These are phyloP conservation scores for Yueomyces sp. DNA, from an alignment of 1,139 yeast species.

Conservation along the genomic window DNA sequence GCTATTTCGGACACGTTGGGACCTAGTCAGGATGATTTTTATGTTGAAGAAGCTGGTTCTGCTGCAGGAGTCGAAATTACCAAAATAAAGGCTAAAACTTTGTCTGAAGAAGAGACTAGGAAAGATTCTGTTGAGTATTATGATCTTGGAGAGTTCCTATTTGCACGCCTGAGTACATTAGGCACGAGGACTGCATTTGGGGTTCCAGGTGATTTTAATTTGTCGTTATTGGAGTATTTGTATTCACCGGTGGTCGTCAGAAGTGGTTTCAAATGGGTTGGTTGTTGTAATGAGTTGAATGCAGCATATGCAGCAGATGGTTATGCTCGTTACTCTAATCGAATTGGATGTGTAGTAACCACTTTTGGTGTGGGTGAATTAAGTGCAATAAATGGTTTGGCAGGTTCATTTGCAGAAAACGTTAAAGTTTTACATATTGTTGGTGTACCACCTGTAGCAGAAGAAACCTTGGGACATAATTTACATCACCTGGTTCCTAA, in stretches of 20 bases:
- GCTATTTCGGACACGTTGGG: too few relatives aligned
- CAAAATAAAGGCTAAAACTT: background rate
- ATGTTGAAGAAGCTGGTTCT: too few relatives aligned
- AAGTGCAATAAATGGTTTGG: constrained; percentile 53
- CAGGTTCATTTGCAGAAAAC: constrained; percentile 57
- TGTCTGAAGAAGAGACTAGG: background rate
- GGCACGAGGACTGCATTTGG: constrained; percentile 28
- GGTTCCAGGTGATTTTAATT: constrained; percentile 50
- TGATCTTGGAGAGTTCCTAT: background rate
- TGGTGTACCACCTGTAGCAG: constrained; percentile 43
- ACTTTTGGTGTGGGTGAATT: constrained; percentile 69
- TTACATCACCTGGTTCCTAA: constrained; percentile 68
- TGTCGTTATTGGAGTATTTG: constrained; percentile 39
- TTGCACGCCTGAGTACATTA: background rate
- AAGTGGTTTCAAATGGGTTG: constrained; percentile 24
- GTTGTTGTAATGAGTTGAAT: constrained; percentile 45
- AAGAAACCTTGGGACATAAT: constrained; percentile 16
- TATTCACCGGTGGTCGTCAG: constrained; percentile 6
- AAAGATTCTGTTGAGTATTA: too few relatives aligned
- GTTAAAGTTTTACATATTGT: constrained; percentile 58
- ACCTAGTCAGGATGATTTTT: too few relatives aligned
- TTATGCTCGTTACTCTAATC: constrained; percentile 49
- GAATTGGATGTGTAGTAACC: constrained; percentile 46
- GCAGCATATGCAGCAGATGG: constrained; percentile 60
- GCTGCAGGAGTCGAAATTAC: too few relatives aligned